Base-by-base conservation (phyloP, 2,329 filamentous ascomycete species). In the Purpureocillium takamizusanense region DNA sequence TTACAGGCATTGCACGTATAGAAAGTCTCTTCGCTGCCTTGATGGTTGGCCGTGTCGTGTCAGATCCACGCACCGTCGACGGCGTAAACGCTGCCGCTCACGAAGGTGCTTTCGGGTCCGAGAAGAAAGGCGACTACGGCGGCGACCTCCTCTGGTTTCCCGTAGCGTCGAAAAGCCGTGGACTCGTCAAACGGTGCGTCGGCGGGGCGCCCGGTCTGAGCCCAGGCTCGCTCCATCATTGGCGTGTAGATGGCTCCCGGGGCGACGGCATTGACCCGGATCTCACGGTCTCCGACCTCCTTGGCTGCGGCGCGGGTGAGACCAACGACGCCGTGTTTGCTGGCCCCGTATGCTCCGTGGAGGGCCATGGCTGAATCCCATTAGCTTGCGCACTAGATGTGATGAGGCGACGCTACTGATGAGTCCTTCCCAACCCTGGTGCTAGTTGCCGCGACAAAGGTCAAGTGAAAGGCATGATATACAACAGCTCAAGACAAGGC, bases 241-340 rank as follows among this genome's bases (percentile, higher is more conserved):
- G 69, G 69, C 15, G 70, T 74, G 42, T 64, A 60, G 36, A 73
- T 72, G 6, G 67, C 57, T 4, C 69, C 70, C 0, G 67, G 68
- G 7, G 67, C 65, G 12, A 70, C 65, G 13, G 64, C 63, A 42
- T 74, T 73, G 40, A 63, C 52, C 23, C 61, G 51, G 25, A 73
- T 53, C 43, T 70, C 65, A 30, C 66, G 57, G 16, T 52, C 46
- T 27, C 68, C 69, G 21, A 59, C 55, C 42, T 64, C 61, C 35
- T 60, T 60, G 38, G 61, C 60, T 6, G 61, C 61, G 2, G 57
- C 54, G 35, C 48, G 47, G 12, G 61, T 62, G 25, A 64, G 43
- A 10, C 60, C 60, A 15, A 63, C 46, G 27, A 63, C 52, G 8
- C 57, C 60, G 42, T 61, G 56, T 42, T 64, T 64, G 48, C 61